Evolutionary conservation across 192 early-diverging fungal genomes (phyloP).

Genomic region (Linnemannia schmuckeri): DNA sequence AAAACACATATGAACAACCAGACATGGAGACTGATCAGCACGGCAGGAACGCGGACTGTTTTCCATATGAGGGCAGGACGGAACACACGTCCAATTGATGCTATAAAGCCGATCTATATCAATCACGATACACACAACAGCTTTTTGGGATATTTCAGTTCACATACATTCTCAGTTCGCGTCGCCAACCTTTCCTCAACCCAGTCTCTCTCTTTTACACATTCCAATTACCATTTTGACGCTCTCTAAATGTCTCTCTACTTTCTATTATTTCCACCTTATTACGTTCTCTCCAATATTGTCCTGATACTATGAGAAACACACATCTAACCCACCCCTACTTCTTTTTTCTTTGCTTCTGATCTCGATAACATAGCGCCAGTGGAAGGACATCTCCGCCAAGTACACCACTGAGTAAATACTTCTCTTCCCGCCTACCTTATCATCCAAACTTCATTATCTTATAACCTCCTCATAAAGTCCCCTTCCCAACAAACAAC

Average conservation of each 20-base stretch:
- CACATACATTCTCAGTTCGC: too few species aligned
- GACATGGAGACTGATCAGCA: too few species aligned
- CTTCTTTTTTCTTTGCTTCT: slow-evolving; percentile 5
- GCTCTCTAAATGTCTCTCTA: too few species aligned
- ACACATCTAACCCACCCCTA: not conserved
- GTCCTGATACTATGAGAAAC: not conserved
- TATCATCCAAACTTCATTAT: not conserved
- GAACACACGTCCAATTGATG: not conserved
- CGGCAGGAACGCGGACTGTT: too few species aligned
- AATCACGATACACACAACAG: not conserved
- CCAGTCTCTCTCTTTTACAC: too few species aligned
- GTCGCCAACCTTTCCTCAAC: too few species aligned
- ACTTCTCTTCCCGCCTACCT: not conserved
- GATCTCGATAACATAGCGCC: slow-evolving; percentile 67
- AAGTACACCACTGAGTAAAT: slow-evolving; percentile 66
- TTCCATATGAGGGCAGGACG: not conserved
- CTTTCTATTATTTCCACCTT: too few species aligned
- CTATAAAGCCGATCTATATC: too few species aligned
- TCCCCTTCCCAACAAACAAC: not conserved
- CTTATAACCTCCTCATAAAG: not conserved
- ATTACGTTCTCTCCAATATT: not conserved
- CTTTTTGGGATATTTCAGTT: not conserved
- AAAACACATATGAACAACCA: too few species aligned
- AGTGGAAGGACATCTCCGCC: slow-evolving; percentile 87
- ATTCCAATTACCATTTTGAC: too few species aligned